Percentiles rank a stretch among this genome's conserved stretches.
These are phyloP conservation scores for Amphicarpaea edgeworthii DNA, from an alignment of 306 rosid genomes.

Conservation along the genomic window DNA sequence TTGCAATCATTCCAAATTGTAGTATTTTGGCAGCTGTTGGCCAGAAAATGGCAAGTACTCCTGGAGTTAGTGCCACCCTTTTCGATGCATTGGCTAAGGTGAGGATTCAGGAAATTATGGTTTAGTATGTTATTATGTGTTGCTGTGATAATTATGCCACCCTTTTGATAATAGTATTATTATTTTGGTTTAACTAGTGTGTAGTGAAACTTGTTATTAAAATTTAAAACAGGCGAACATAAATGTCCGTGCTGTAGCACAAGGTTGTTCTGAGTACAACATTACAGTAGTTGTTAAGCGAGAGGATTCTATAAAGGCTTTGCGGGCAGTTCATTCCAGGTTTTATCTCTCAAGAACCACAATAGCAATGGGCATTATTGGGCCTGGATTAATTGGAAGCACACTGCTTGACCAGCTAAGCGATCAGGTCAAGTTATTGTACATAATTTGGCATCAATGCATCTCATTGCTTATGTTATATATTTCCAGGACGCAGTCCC, in stretches of 20 bases:
- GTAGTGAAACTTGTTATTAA: not conserved
- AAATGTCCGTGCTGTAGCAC: slow-evolving; percentile 87
- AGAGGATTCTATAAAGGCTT: slow-evolving; percentile 80
- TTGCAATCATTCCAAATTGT: slow-evolving; percentile 73
- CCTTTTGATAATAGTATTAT: too few species aligned
- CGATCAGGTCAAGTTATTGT: slow-evolving; percentile 67
- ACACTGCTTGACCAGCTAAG: slow-evolving; percentile 80
- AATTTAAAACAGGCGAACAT: slow-evolving; percentile 70
- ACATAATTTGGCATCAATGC: not conserved
- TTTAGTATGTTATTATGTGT: too few species aligned
- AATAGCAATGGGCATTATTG: slow-evolving; percentile 79
- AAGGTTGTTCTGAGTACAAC: slow-evolving; percentile 86
- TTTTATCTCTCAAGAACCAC: slow-evolving; percentile 82
- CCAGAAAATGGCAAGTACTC: slow-evolving; percentile 90
- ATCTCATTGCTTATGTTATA: too few species aligned
- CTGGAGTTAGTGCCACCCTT: slow-evolving; percentile 88
- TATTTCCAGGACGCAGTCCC: too few species aligned
- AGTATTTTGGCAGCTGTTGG: slow-evolving; percentile 91
- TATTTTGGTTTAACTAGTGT: not conserved
- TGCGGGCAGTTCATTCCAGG: slow-evolving; percentile 85
- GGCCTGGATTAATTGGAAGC: slow-evolving; percentile 84
- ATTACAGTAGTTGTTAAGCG: slow-evolving; percentile 75
- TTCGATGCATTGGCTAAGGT: slow-evolving; percentile 90
- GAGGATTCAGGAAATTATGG: slow-evolving; percentile 51
- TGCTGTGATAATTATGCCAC: too few species aligned